Evolutionary conservation across 139 green algal species (phyloP), one percentile per base, ranked within the genome.

Genomic region (Ettlia oleoabundans): DNA sequence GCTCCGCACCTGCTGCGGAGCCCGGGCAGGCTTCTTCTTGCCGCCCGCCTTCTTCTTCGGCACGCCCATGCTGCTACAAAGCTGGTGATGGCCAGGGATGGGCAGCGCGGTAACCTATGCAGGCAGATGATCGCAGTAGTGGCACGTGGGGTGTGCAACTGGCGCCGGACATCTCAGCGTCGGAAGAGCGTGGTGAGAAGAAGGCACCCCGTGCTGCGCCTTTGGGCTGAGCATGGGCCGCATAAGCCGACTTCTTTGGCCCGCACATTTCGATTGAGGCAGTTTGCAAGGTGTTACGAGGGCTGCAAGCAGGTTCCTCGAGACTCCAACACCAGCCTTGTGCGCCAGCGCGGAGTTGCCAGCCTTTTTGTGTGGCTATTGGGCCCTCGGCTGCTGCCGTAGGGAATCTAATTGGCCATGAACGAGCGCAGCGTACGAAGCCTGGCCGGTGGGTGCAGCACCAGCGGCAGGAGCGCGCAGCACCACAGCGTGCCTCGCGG

Each of bases 1-100:
- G 41, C 22, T 67, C 5, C 68, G 2, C 76, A 82, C 76, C 76
- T 82, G 76, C 76, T 72, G 76, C 19, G 76, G 76, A 58, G n/a
- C 18, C 15, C 47, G 78, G 5, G 43, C 43, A 15, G 78, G 47
- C 47, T 69, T 66, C 64, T 76, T 83, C 26, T 76, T 76, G 13
- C 32, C 52, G 51, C 72, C 52, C 3, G 72, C 28, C 32, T 67
- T 58, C 64, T 78, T 83, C 24, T 78, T 69, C 42, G 65, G 64
- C 52, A 62, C 62, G 15, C 64, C 77, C 64, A 83, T 82, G n/a
- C n/a, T n/a, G n/a, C n/a, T n/a, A n/a, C n/a, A n/a, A n/a, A n/a
- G n/a, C n/a, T n/a, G n/a, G n/a, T n/a, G n/a, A n/a, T n/a, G n/a
- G n/a, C n/a, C n/a, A n/a, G n/a, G n/a, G n/a, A n/a, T n/a, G n/a